These are phyloP conservation scores for Wickerhamomyces subpelliculosus DNA, from an alignment of 805 yeast genomes.

Conservation along the genomic window DNA sequence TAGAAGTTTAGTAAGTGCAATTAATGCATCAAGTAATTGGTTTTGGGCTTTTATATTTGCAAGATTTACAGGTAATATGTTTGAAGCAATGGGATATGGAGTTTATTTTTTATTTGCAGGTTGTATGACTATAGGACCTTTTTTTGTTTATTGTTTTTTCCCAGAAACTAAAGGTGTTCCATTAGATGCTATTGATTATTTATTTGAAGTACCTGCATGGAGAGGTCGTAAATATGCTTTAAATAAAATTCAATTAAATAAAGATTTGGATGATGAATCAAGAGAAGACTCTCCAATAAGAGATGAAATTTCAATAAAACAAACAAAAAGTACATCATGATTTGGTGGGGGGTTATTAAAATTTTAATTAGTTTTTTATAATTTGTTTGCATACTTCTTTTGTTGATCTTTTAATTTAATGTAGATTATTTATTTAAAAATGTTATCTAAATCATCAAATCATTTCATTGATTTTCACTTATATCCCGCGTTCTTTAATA, in stretches of 20 bases:
- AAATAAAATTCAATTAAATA: background rate
- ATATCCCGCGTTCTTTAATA: too few relatives aligned
- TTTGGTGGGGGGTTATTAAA: too few relatives aligned
- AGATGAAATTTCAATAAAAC: background rate
- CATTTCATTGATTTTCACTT: too few relatives aligned
- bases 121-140: slow-evolving; percentile 9
- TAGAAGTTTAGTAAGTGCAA: slow-evolving; percentile 5
- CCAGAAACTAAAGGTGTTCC: slow-evolving; percentile 41
- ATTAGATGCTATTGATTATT: slow-evolving; percentile 35
- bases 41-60: slow-evolving; percentile 15
- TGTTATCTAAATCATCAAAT: too few relatives aligned
- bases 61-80: slow-evolving; percentile 12
- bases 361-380: too few relatives aligned
- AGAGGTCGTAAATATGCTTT: background rate
- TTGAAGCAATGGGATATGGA: slow-evolving; percentile 9
- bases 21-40: slow-evolving; percentile 13
- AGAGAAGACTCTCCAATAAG: background rate
- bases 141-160: slow-evolving; percentile 28
- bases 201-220: slow-evolving; percentile 15
- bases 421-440: too few relatives aligned
- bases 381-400: too few relatives aligned
- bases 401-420: too few relatives aligned
- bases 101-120: slow-evolving; percentile 19
- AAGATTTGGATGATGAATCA: too few relatives aligned
- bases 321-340: too few relatives aligned